Evolutionary conservation across 1,284 basidiomycete genomes (phyloP), one percentile per base, ranked within the genome.

Genomic region (Ceratobasidium sp.): DNA sequence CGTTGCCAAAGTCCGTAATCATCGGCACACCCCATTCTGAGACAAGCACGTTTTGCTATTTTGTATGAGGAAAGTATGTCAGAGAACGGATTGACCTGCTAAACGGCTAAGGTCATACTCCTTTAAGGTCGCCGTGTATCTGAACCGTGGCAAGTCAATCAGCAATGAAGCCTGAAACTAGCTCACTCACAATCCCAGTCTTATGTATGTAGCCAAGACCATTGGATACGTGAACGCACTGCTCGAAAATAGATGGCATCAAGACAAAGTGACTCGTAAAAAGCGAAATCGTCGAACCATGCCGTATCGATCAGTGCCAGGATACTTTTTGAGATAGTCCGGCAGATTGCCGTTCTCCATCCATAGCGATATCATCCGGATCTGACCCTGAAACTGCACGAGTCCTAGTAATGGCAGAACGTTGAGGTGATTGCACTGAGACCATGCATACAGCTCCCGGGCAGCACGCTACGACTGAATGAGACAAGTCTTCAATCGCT

Each of bases 1-100:
- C n/a, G n/a, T n/a, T n/a, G n/a, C 12, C 23, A 42, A 67, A 67
- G 39, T 67, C 64, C 42, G 64, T 44, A 39, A 67, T 33, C 3
- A 44, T 9, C 3, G 64, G 64, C 9, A 23, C 12, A 12, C 39
- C 39, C 3, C 46, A 13, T n/a, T 42, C 39, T 4, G 64, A 5
- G 10, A 67, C 33, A 15, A 67, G 42, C 18, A 67, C 23, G 26
- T 67, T 67, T 5, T 7, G 5, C 64, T 67, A 23, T 33, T n/a
- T n/a, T n/a, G n/a, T n/a, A n/a, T n/a, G n/a, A n/a, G n/a, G n/a
- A n/a, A n/a, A n/a, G n/a, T n/a, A n/a, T n/a, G n/a, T n/a, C 9
- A 12, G 9, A 28, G 28, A 64, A 10, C 15, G 39, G 6, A 42
- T 6, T 42, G 4, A 4, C 42, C 13, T 12, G 15, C 6, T 23